Conservation (phyloP, 2,329 filamentous ascomycete genomes). For the Claviceps spartinae region DNA sequence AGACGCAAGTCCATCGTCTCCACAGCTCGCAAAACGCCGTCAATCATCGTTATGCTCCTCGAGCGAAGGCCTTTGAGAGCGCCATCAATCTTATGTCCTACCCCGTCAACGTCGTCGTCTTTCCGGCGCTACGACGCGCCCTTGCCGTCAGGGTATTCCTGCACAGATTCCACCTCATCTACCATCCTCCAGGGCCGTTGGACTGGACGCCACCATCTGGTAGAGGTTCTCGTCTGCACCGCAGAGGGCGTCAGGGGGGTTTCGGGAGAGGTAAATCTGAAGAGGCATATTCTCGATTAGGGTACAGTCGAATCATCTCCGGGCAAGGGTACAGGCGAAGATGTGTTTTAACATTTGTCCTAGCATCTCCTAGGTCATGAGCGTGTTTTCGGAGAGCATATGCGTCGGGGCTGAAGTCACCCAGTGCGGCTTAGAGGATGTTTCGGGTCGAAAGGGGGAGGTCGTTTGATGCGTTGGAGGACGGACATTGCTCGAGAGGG, state of each 20-base stretch:
- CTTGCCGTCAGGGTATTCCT: constrained; percentile 12
- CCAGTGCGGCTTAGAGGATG: constrained; percentile 10
- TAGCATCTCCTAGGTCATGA: constrained; percentile 11
- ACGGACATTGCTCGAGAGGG: not conserved
- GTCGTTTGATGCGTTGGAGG: constrained; percentile 1
- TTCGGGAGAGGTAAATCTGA: constrained; percentile 14
- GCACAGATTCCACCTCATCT: constrained; percentile 16
- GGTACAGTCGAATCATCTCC: constrained; percentile 15
- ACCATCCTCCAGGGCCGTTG: constrained; percentile 20
- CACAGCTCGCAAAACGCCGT: constrained; percentile 2
- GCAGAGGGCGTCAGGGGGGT: constrained; percentile 10
- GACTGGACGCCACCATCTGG: constrained; percentile 13
- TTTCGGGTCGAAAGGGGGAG: constrained; percentile 12
- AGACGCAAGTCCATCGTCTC: constrained; percentile 8
- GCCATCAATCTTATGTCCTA: not conserved
- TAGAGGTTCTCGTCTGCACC: constrained; percentile 16
- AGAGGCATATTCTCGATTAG: constrained; percentile 19
- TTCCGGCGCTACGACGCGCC: constrained; percentile 3
- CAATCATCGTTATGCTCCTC: constrained; percentile 1
- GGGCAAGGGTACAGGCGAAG: constrained; percentile 9
- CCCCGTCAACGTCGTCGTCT: not conserved
- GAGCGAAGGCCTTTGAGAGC: not conserved
- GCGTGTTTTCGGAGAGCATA: constrained; percentile 8
- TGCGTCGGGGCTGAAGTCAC: not conserved
- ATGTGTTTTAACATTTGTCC: constrained; percentile 12